Evolutionary conservation across 2,329 filamentous ascomycete genomes (phyloP).

Genomic region (Beauveria varroae): DNA sequence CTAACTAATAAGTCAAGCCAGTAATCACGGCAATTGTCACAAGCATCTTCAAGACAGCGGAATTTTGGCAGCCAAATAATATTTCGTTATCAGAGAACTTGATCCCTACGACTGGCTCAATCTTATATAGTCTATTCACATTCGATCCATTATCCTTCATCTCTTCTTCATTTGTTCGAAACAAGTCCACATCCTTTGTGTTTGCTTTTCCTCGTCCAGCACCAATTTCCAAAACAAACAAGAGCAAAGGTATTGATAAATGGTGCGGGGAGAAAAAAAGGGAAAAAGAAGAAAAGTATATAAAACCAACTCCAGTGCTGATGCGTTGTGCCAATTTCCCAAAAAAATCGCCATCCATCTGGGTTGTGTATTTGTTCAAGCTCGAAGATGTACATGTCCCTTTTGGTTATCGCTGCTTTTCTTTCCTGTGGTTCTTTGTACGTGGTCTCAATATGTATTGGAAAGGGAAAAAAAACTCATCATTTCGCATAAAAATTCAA

Average conservation of each 20-base stretch:
- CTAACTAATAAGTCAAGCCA: too few species aligned
- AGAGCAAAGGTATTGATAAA: too few species aligned
- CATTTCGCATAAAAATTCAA: not conserved
- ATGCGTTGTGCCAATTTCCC: slow-evolving; percentile 2
- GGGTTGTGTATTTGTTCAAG: not conserved
- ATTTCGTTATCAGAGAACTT: not conserved
- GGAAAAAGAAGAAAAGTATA: not conserved
- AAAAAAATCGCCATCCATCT: slow-evolving; percentile 2
- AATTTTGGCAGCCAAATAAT: not conserved
- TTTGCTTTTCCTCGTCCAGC: too few species aligned
- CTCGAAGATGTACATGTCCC: not conserved
- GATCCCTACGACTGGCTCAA: not conserved
- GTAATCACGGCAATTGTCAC: too few species aligned
- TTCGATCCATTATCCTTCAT: not conserved
- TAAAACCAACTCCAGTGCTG: slow-evolving; percentile 6
- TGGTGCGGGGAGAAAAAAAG: not conserved
- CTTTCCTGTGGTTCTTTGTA: not conserved
- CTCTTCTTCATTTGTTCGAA: not conserved
- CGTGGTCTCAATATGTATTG: not conserved
- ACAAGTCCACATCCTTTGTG: too few species aligned
- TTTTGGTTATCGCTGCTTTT: too few species aligned
- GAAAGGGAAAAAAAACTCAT: not conserved
- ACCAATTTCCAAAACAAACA: too few species aligned
- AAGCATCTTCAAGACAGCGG: too few species aligned
- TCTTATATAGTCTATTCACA: not conserved